A percentile compares a stretch with the other conserved stretches of the same genome.
Evolutionary conservation across 2,329 filamentous ascomycete species (phyloP).

Genomic region (Neoarthrinium moseri): DNA sequence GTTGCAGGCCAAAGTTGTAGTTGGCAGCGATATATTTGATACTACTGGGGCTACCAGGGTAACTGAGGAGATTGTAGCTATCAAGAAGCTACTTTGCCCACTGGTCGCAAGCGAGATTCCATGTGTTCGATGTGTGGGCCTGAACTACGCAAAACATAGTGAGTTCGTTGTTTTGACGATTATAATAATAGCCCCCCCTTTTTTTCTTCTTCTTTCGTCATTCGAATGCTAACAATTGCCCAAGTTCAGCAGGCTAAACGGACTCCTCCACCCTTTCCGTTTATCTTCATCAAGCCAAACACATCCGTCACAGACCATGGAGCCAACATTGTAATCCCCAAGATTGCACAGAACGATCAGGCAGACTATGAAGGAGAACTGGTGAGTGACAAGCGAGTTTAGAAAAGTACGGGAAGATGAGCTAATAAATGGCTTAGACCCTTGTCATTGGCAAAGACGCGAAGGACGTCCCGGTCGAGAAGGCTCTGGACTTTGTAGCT

Average conservation of each 20-base stretch:
- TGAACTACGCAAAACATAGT: conserved; percentile 61
- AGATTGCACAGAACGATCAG: conserved; percentile 45
- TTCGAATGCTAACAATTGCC: neutral
- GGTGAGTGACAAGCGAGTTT: too few species aligned
- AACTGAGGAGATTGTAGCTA: too few species aligned
- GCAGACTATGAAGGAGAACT: conserved; percentile 50
- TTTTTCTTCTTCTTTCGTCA: neutral
- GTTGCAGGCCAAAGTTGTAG: too few species aligned
- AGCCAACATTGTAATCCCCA: conserved; percentile 41
- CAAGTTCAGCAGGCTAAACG: conserved; percentile 50
- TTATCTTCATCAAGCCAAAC: conserved; percentile 50
- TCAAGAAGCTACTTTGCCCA: too few species aligned
- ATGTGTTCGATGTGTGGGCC: conserved; percentile 56
- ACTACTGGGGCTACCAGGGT: too few species aligned
- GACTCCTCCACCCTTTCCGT: conserved; percentile 46
- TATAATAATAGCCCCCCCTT: too few species aligned
- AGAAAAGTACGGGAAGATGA: too few species aligned
- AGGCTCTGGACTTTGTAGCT: conserved; percentile 48
- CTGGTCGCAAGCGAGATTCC: too few species aligned
- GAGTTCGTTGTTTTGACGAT: conserved; percentile 11
- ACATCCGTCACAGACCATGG: conserved; percentile 36
- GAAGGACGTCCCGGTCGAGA: conserved; percentile 41
- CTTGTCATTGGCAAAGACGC: conserved; percentile 49
- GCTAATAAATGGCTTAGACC: conserved; percentile 18
- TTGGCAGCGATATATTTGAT: too few species aligned